Conservation (phyloP, 768 basidiomycete species). For the Rhodotorula kratochvilovae region DNA sequence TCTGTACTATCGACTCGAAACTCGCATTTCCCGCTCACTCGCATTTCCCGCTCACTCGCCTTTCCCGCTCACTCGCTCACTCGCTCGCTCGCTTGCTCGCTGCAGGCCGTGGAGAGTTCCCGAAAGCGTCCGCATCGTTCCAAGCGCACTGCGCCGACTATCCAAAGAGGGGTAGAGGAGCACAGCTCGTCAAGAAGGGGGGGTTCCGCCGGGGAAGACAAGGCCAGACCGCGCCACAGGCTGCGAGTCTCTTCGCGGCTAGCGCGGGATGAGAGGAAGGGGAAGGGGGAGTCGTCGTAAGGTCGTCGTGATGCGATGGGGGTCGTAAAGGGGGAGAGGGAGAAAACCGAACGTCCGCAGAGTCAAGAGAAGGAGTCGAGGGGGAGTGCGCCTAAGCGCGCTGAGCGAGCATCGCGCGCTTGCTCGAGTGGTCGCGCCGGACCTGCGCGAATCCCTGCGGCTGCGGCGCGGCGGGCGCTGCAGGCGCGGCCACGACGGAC, state of each 20-base stretch:
- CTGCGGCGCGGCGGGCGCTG: background rate
- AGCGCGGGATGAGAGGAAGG: constrained; percentile 14
- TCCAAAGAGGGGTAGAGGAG: constrained; percentile 1
- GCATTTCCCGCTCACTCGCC: background rate
- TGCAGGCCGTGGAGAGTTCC: background rate
- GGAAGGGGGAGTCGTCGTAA: background rate
- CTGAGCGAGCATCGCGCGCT: background rate
- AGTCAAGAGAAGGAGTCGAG: too few relatives aligned
- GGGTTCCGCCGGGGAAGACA: constrained; percentile 8
- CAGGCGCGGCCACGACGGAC: constrained; percentile 1
- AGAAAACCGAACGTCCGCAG: background rate
- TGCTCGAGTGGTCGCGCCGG: constrained; percentile 22
- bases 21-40: background rate
- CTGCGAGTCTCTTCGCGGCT: constrained; percentile 36
- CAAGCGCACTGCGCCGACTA: background rate
- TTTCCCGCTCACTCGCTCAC: too few relatives aligned
- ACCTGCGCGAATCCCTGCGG: constrained; percentile 9
- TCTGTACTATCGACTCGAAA: background rate
- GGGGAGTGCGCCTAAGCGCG: background rate
- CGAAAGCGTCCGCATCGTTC: background rate
- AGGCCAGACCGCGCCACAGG: constrained; percentile 21
- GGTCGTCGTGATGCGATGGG: background rate
- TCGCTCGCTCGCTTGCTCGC: background rate
- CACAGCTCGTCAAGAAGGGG: constrained; percentile 7
- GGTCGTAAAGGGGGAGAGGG: background rate